Evolutionary conservation across 2,329 filamentous ascomycete genomes (phyloP).

Genomic region (Cryphonectria parasitica): DNA sequence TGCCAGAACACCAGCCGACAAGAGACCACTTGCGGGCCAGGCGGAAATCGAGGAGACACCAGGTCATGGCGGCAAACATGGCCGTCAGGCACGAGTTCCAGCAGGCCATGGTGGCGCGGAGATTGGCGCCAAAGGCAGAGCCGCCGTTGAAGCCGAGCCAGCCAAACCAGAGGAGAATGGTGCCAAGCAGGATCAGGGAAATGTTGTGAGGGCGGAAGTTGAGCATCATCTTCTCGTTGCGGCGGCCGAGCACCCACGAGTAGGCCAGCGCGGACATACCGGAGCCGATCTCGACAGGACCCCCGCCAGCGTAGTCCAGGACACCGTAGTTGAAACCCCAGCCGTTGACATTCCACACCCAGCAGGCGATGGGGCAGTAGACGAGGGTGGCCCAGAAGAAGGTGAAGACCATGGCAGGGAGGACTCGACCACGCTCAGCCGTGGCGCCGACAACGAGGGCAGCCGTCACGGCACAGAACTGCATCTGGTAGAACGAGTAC

Average conservation of each 20-base stretch:
- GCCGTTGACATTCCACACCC: slow-evolving; percentile 94
- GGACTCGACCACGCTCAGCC: slow-evolving; percentile 88
- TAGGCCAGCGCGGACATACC: slow-evolving; percentile 93
- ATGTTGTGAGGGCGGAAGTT: slow-evolving; percentile 99
- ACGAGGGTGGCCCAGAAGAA: slow-evolving; percentile 97
- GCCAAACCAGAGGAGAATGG: slow-evolving; percentile 95
- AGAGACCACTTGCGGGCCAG: slow-evolving; percentile 92
- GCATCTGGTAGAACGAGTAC: slow-evolving; percentile 98
- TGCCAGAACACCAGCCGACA: slow-evolving; percentile 74
- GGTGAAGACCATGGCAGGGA: slow-evolving; percentile 92
- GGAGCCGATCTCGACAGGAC: slow-evolving; percentile 95
- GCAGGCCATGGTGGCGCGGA: slow-evolving; percentile 93
- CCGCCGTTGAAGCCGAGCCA: slow-evolving; percentile 99
- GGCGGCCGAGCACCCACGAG: slow-evolving; percentile 91
- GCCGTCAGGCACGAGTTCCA: slow-evolving; percentile 97
- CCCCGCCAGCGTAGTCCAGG: slow-evolving; percentile 93
- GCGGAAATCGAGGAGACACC: slow-evolving; percentile 95
- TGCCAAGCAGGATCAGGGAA: slow-evolving; percentile 93
- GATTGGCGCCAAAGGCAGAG: slow-evolving; percentile 89
- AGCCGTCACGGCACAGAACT: slow-evolving; percentile 93
- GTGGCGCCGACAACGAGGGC: slow-evolving; percentile 91
- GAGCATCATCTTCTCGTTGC: slow-evolving; percentile 99
- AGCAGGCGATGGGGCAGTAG: slow-evolving; percentile 95
- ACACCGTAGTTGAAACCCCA: slow-evolving; percentile 93
- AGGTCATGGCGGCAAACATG: slow-evolving; percentile 88